These are phyloP conservation scores for Cardiospermum halicacabum DNA, from an alignment of 345 rosid genomes.

Conservation along the genomic window DNA sequence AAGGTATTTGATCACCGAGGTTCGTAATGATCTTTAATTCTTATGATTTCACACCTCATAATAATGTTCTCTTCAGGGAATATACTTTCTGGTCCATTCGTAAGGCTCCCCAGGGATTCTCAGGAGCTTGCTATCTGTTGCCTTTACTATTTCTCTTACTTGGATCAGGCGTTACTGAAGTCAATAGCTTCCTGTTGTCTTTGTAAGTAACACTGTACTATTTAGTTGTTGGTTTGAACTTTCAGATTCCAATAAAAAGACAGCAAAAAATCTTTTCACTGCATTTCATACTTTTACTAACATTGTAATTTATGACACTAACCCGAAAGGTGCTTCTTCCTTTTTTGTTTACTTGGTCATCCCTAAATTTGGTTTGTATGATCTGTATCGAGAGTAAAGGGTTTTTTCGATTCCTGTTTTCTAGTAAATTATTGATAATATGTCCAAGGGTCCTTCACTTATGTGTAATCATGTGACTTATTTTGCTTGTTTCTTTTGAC, in stretches of 20 bases:
- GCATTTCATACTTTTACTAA: background rate
- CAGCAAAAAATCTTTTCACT: background rate
- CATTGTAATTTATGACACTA: background rate
- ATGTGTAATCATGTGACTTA: background rate
- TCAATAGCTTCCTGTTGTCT: constrained; percentile 66
- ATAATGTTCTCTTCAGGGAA: constrained; percentile 37
- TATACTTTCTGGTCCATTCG: constrained; percentile 59
- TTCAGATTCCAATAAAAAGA: background rate
- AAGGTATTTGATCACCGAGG: constrained; percentile 37
- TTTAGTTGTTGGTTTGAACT: constrained; percentile 7
- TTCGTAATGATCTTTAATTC: constrained; percentile 8
- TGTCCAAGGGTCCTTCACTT: constrained; percentile 7
- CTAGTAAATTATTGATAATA: background rate
- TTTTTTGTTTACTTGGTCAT: background rate
- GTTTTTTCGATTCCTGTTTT: background rate
- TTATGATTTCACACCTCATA: constrained; percentile 3
- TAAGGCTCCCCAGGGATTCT: constrained; percentile 51
- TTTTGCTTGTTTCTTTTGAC: background rate
- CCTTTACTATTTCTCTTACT: constrained; percentile 58
- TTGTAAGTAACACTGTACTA: constrained; percentile 33
- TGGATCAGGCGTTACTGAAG: constrained; percentile 47
- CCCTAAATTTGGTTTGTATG: constrained; percentile 1
- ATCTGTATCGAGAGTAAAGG: background rate
- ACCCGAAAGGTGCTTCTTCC: background rate
- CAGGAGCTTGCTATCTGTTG: constrained; percentile 64